Evolutionary conservation across 192 early-diverging fungal species (phyloP), one percentile per base, ranked within the genome.

Genomic region (Piromyces sp.): DNA sequence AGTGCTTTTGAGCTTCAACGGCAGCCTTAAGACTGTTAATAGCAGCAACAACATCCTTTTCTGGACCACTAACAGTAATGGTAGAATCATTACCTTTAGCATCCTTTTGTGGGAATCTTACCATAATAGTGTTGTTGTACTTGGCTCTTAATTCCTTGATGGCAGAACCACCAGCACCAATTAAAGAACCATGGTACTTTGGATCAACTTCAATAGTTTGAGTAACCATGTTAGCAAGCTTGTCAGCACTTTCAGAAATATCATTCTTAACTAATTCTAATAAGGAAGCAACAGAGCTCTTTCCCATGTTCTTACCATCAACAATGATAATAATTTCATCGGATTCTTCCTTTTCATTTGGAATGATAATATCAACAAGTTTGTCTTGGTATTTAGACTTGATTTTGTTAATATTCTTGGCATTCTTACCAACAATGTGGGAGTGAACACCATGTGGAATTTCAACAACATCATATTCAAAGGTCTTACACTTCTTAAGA

Each of bases 21-120:
- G 94, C 85, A 33, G 91, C 89, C 3, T 86, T 82, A 79, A 99
- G 87, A 85, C 94, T 92, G 19, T 84, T 86, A 30, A 89, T 88
- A 14, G 93, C 92, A 30, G 92, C 91, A 12, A 92, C 90, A 2
- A 95, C 97, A 28, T 94, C 93, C 19, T 90, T 90, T 79, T 87
- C 90, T 15, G 93, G 93, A 30, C 97, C 97, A 81, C 91, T 90
- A 84, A 97, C 89, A 37, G 93, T 88, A 79, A 98, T 89, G 12
- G 90, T 87, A 81, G 82, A 30, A 29, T 30, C 31, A 26, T 33
- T 31, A 17, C 30, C 15, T 14, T 80, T 80, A 37, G 19, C 14
- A 80, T 31, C 58, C 68, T 82, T 31, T 4, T 78, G 82, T 37
- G 31, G 83, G 81, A 98, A 93, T 33, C 90, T 92, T 30, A 98